Conservation (phyloP, 2,329 filamentous ascomycete genomes). For the Diaporthe sp. region DNA sequence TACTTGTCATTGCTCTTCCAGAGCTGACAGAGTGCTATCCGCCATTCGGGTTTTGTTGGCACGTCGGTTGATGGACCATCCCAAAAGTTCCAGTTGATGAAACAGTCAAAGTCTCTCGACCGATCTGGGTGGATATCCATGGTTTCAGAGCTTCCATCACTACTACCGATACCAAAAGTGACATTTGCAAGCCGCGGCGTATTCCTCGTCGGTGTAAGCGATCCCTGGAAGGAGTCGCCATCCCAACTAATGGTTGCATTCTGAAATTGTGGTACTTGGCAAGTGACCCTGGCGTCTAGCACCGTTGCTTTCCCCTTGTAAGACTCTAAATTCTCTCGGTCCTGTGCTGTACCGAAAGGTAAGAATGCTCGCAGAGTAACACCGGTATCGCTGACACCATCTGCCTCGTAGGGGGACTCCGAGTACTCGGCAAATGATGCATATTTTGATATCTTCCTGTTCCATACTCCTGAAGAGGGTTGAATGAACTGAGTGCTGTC, state of each 20-base stretch:
- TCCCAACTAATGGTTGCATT: not conserved
- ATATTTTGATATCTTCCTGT: not conserved
- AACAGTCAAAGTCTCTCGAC: not conserved
- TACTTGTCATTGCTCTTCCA: accelerated
- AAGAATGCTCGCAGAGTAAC: conserved; percentile 1
- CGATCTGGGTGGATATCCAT: not conserved
- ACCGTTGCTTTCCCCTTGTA: not conserved
- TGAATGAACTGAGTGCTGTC: not conserved
- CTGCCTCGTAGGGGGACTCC: not conserved
- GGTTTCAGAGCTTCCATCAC: not conserved
- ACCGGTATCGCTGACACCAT: conserved; percentile 3
- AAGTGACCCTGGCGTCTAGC: not conserved
- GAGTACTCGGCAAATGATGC: conserved; percentile 6
- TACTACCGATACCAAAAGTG: not conserved
- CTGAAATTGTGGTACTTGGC: not conserved
- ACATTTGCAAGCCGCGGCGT: not conserved
- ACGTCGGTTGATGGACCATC: no score
- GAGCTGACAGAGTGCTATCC: not conserved
- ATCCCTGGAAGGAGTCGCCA: not conserved
- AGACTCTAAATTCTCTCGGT: not conserved
- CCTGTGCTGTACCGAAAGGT: not conserved
- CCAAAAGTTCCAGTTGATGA: no score
- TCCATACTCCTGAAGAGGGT: not conserved
- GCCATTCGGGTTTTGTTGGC: not conserved
- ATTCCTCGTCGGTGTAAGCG: not conserved